Evolutionary conservation across 192 early-diverging fungal species (phyloP), one percentile per base, ranked within the genome.

Genomic region (Linnemannia zychae): DNA sequence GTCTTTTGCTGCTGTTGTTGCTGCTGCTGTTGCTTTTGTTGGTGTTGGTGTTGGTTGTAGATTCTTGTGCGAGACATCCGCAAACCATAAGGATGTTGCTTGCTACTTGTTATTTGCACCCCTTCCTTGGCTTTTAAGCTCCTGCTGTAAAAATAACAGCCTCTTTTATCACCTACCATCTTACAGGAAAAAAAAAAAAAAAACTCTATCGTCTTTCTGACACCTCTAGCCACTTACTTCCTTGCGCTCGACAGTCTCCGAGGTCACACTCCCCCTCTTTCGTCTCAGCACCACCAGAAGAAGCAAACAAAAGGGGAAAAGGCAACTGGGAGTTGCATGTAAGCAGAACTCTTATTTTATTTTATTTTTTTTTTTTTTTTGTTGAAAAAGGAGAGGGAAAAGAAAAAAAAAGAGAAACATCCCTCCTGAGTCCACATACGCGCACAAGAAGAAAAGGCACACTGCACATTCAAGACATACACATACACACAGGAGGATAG

Each of bases 51-150:
- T 33, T 57, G 22, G 9, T 63, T 28, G 37, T 31, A n/a, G n/a
- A n/a, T n/a, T n/a, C n/a, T n/a, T n/a, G n/a, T 40, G 67, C 67
- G 33, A 69, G 38, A 69, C 67, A 69, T 69, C 67, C 37, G 36
- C 67, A 36, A 68, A 40, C 36, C 36, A 68, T n/a, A 68, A 7
- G 36, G 36, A 68, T 68, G 24, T 60, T 60, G 7, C 22, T 31
- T 31, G 57, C 57, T 63, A 28, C 24, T 13, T 31, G 4, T 12
- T 1, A 31, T 63, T 13, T 31, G 22, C 53, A n/a, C 53, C 57
- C 57, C 57, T 13, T 63, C 24, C 28, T 63, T 31, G 7, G 1
- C 0, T 57, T 22, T 24, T 7, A 52, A 20, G 20, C 52, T 20
- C 1, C 4, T 22, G 13, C 28, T 13, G 57, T 63, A 63, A 63